phyloP scores from a whole-genome alignment of 768 basidiomycete genomes.

The Pisolithus orientalis region DNA sequence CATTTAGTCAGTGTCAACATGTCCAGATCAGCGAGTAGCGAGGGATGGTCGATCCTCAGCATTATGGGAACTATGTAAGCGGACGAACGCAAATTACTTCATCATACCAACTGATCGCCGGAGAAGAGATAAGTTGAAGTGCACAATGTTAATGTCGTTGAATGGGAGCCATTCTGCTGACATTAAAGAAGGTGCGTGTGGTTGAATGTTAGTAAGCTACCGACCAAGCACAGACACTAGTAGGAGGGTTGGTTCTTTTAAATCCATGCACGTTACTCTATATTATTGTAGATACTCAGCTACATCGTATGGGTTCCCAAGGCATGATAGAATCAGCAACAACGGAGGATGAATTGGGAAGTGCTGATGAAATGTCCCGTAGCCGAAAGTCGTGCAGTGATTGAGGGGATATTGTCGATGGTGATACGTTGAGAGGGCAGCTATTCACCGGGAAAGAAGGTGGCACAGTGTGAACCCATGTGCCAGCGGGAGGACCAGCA shows the following conservation, averaged over 20 bases:
- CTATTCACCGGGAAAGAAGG: conserved; percentile 4
- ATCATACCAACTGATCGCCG: too few species aligned
- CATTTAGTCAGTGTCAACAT: too few species aligned
- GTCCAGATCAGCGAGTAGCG: too few species aligned
- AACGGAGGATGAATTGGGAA: conserved; percentile 27
- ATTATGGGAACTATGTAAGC: too few species aligned
- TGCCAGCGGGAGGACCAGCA: conserved; percentile 8
- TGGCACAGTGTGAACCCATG: conserved; percentile 2
- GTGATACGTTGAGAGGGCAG: conserved; percentile 12
- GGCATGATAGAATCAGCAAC: conserved; percentile 57
- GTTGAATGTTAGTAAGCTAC: too few species aligned
- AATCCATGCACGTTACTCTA: background rate
- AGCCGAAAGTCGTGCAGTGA: conserved; percentile 10
- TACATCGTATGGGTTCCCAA: conserved; percentile 46
- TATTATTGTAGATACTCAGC: conserved; percentile 10
- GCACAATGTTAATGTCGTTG: too few species aligned
- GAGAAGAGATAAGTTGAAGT: too few species aligned
- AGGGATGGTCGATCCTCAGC: too few species aligned
- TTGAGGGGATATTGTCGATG: conserved; percentile 16
- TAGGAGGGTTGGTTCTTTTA: background rate
- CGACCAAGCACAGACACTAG: too few species aligned
- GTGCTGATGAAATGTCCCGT: conserved; percentile 13
- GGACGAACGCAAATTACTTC: too few species aligned
- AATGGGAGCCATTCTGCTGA: too few species aligned
- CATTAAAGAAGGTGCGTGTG: too few species aligned